Conservation (phyloP, 2,329 filamentous ascomycete species). For the Xylariaceae sp. region DNA sequence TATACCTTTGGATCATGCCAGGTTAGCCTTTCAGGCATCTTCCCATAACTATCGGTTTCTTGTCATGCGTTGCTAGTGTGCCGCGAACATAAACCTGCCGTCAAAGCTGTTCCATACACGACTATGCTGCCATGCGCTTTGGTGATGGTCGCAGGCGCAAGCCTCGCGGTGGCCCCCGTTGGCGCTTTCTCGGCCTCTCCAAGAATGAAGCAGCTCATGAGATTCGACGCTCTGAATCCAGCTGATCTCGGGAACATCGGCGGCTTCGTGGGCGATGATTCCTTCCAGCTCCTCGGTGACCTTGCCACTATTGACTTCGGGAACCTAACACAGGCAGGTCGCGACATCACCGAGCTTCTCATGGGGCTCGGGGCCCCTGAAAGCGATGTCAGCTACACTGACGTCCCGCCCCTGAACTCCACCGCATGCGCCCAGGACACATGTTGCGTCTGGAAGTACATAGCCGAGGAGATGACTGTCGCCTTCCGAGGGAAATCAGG, state of each 20-base stretch:
- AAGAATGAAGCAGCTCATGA: constrained; percentile 14
- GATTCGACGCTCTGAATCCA: constrained; percentile 15
- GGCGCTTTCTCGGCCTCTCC: constrained; percentile 9
- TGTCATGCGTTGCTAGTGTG: too few species aligned
- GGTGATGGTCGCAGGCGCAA: too few species aligned
- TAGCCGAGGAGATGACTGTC: constrained; percentile 35
- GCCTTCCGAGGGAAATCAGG: constrained; percentile 34
- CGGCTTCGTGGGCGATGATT: constrained; percentile 16
- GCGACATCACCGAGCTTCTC: constrained; percentile 35
- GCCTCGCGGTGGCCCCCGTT: constrained; percentile 1
- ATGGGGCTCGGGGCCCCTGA: constrained; percentile 23
- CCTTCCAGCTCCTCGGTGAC: constrained; percentile 33
- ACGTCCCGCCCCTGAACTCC: constrained; percentile 20
- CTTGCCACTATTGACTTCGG: constrained; percentile 28
- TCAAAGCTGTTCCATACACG: too few species aligned
- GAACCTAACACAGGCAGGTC: constrained; percentile 32
- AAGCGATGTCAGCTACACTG: constrained; percentile 19
- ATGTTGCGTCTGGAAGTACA: constrained; percentile 42
- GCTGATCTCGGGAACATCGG: constrained; percentile 12
- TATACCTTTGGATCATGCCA: too few species aligned
- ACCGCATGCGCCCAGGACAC: constrained; percentile 33
- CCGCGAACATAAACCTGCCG: too few species aligned
- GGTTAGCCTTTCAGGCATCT: too few species aligned
- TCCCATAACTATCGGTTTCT: too few species aligned
- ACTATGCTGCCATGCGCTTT: constrained; percentile 3